Evolutionary conservation across 768 basidiomycete species (phyloP).

Genomic region (Mycena leptocephala): DNA sequence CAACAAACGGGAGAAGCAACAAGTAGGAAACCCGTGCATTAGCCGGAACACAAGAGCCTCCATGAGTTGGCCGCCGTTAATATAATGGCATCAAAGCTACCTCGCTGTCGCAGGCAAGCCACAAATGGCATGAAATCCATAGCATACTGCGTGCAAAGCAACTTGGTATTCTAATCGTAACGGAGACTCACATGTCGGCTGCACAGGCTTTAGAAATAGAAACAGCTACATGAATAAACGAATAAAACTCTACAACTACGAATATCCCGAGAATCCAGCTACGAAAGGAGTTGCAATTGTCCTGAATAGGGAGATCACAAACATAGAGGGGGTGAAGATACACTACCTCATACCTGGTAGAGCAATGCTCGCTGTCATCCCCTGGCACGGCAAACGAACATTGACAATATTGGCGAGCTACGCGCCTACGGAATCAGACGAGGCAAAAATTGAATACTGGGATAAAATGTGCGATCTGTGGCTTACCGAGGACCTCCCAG

Average conservation of each 20-base stretch:
- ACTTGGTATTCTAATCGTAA: background rate
- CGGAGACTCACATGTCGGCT: conserved; percentile 9
- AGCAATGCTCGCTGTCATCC: conserved; percentile 8
- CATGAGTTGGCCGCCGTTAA: background rate
- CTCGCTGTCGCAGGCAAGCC: background rate
- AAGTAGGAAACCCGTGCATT: background rate
- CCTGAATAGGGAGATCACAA: conserved; percentile 6
- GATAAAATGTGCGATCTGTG: background rate
- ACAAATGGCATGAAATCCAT: conserved; percentile 20
- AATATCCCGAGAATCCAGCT: background rate
- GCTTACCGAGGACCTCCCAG: background rate
- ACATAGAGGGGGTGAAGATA: background rate
- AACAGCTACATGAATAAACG: background rate
- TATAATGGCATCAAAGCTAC: background rate
- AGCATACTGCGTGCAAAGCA: background rate
- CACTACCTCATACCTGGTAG: conserved; percentile 12
- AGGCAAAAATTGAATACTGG: conserved; percentile 37
- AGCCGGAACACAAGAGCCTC: background rate
- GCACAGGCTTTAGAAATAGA: conserved; percentile 9
- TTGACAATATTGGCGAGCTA: conserved; percentile 39
- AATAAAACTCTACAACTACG: background rate
- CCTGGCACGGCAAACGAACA: conserved; percentile 1
- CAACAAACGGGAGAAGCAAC: background rate
- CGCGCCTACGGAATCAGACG: conserved; percentile 30
- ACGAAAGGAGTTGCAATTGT: conserved; percentile 20